These are phyloP conservation scores for Rhododendron griersonianum DNA, from an alignment of 148 eudicot genomes.

Conservation along the genomic window DNA sequence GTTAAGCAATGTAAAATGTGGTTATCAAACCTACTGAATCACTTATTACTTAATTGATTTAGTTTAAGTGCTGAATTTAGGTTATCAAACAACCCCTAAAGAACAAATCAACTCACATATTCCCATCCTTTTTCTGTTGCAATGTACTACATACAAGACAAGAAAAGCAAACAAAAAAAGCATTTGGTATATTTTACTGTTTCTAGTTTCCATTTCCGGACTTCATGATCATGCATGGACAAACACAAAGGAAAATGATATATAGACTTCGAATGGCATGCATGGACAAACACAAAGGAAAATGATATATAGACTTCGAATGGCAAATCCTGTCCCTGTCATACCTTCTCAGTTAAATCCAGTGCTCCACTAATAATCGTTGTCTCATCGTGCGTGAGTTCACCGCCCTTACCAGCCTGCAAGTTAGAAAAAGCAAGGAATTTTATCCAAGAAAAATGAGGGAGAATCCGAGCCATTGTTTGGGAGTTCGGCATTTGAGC, in stretches of 20 bases:
- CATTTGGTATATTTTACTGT: not conserved
- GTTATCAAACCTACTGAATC: too few species aligned
- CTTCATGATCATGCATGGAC: not conserved
- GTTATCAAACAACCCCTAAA: not conserved
- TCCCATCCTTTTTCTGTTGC: not conserved
- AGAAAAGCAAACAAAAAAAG: not conserved
- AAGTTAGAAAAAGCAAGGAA: slow-evolving; percentile 7
- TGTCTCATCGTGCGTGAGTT: slow-evolving; percentile 95
- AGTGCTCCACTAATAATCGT: slow-evolving; percentile 97
- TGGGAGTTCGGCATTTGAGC: not conserved
- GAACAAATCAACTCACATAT: not conserved
- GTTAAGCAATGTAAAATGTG: too few species aligned
- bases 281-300: not conserved
- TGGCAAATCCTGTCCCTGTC: not conserved
- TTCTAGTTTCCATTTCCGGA: not conserved
- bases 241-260: not conserved
- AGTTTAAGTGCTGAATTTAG: too few species aligned
- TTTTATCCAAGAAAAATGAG: not conserved
- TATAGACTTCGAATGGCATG: not conserved
- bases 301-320: not conserved
- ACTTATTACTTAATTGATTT: too few species aligned
- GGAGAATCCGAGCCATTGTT: not conserved
- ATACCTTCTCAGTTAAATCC: slow-evolving; percentile 74
- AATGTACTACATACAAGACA: not conserved
- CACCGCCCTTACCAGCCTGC: slow-evolving; percentile 96